Evolutionary conservation across 2,329 filamentous ascomycete species (phyloP), one percentile per base, ranked within the genome.

Genomic region (Alternaria triticina): DNA sequence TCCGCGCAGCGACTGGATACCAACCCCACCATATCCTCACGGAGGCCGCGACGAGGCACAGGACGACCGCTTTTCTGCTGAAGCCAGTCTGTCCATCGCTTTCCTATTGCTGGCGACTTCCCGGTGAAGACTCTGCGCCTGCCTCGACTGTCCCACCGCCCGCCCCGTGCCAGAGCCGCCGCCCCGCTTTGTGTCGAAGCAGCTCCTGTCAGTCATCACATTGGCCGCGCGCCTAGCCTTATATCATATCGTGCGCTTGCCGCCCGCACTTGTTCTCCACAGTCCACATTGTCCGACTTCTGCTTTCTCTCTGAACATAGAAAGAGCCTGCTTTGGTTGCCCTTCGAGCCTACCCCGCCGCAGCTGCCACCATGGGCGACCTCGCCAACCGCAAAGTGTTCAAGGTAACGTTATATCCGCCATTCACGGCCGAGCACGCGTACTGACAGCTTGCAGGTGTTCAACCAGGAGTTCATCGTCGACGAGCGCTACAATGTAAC

Each of bases 401-500:
- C 74, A 77, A 77, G 70, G 65, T 67, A 60, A 23, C 15, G 28
- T 28, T 17, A 20, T 43, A 17, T 15, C 49, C 57, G 23, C 44
- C 49, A 23, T 11, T 28, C 33, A 15, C 22, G 3, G 8, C 27
- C 49, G 8, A 22, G 36, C 27, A 46, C 28, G 30, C 36, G n/a
- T 44, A 44, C 45, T 65, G 22, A 65, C 62, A 33, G 44, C 10
- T 13, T 17, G 8, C 55, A 70, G 68, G 76, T 99, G 81, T 99
- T 99, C 85, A 97, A 97, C 86, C 96, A 99, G 80, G 96, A 99
- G 85, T 99, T 99, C 80, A 90, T 97, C 74, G 96, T 98, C 77
- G 96, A 98, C 80, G 95, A 98, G 83, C 90, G 95, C 76, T 99
- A 99, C 85, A 97, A 92, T 70, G 96, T 99, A 70, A 98, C 95